Conservation (phyloP, 495 filamentous ascomycete species). For the Neurospora discreta region DNA sequence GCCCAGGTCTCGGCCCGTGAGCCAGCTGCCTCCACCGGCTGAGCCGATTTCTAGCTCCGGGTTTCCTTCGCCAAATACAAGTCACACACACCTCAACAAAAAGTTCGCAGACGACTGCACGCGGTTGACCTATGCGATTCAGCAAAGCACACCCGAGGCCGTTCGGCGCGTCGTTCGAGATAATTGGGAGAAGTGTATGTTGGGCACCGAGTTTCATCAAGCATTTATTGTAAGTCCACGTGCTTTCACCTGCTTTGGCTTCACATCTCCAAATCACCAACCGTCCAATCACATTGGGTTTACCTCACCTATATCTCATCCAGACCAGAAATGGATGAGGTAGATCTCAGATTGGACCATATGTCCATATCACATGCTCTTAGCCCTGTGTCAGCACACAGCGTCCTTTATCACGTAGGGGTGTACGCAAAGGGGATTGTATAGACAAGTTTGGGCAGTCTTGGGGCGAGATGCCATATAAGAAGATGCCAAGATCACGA, state of each 20-base stretch:
- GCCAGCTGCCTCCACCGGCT: constrained; percentile 5
- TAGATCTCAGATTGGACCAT: neutral
- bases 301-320: neutral
- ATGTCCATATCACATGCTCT: neutral
- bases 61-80: constrained; percentile 28
- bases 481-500: too few relatives aligned
- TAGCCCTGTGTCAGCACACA: neutral
- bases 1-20: constrained; percentile 13
- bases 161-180: constrained; percentile 35
- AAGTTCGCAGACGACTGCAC: constrained; percentile 33
- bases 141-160: constrained; percentile 31
- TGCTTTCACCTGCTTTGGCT: neutral
- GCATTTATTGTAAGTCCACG: constrained; percentile 36
- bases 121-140: constrained; percentile 29
- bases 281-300: neutral
- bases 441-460: neutral
- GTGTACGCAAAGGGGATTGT: neutral
- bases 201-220: constrained; percentile 40
- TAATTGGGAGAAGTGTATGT: constrained; percentile 38
- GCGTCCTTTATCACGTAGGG: neutral
- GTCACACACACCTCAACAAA: constrained; percentile 24
- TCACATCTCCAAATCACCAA: neutral
- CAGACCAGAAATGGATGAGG: neutral
- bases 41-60: constrained; percentile 9
- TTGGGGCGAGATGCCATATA: neutral